These are phyloP conservation scores for Mortierella alpina DNA, from an alignment of 192 early-diverging fungal genomes.

Conservation along the genomic window DNA sequence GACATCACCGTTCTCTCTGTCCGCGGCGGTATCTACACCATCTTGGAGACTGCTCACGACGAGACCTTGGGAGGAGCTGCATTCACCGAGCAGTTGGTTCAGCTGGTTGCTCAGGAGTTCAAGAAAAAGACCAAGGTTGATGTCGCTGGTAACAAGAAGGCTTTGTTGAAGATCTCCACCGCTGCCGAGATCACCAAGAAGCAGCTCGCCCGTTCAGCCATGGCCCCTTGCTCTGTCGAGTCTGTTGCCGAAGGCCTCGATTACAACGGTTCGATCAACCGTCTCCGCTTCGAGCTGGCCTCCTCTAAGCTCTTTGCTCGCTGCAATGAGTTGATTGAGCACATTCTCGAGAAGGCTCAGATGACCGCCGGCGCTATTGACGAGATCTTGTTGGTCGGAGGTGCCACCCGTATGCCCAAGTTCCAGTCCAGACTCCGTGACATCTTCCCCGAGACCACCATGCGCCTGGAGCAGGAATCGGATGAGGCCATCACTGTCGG, in stretches of 20 bases:
- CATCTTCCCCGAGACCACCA: slow-evolving; percentile 78
- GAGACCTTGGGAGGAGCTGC: slow-evolving; percentile 83
- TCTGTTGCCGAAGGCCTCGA: slow-evolving; percentile 92
- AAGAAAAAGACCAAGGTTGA: slow-evolving; percentile 87
- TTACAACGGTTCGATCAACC: slow-evolving; percentile 83
- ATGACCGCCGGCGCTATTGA: slow-evolving; percentile 82
- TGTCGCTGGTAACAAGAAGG: slow-evolving; percentile 77
- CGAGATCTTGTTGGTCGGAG: slow-evolving; percentile 88
- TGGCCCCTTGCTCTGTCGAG: slow-evolving; percentile 93
- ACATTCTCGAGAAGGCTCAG: slow-evolving; percentile 73
- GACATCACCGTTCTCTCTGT: slow-evolving; percentile 83
- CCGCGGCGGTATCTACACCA: slow-evolving; percentile 86
- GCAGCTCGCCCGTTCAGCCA: slow-evolving; percentile 80
- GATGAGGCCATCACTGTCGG: slow-evolving; percentile 94
- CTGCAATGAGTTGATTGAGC: slow-evolving; percentile 72
- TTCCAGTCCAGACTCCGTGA: slow-evolving; percentile 80
- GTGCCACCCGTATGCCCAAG: slow-evolving; percentile 86
- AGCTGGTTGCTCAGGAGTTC: slow-evolving; percentile 88
- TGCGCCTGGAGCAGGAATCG: slow-evolving; percentile 87
- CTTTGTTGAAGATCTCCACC: slow-evolving; percentile 83
- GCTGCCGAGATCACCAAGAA: slow-evolving; percentile 95
- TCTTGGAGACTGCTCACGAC: slow-evolving; percentile 83
- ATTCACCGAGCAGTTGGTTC: slow-evolving; percentile 86
- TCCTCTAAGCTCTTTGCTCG: slow-evolving; percentile 79
- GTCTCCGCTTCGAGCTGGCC: slow-evolving; percentile 93